phyloP scores from a whole-genome alignment of 2,329 filamentous ascomycete genomes.

The Fusarium tjaetaba region DNA sequence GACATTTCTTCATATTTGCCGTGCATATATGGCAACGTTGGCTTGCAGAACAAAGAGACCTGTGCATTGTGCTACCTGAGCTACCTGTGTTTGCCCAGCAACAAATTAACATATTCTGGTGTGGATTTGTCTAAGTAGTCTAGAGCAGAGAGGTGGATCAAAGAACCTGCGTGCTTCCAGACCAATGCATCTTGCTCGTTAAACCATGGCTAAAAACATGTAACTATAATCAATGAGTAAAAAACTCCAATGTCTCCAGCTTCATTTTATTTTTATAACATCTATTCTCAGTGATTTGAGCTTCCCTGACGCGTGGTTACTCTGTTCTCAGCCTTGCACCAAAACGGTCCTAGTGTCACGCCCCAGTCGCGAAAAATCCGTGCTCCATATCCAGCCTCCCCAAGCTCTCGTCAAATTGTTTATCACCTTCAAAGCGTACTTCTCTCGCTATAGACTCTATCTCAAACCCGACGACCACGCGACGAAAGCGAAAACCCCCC shows the following conservation, averaged over 20 bases:
- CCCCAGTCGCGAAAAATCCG: constrained; percentile 52
- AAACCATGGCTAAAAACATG: fast-evolving
- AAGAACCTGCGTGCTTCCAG: neutral
- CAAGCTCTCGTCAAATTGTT: constrained; percentile 48
- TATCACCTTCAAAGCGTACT: constrained; percentile 39
- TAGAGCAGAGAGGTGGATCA: neutral
- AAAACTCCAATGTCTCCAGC: neutral
- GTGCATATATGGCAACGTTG: neutral
- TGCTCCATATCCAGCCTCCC: constrained; percentile 49
- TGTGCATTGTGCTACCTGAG: neutral
- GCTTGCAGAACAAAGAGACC: neutral
- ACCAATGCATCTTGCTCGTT: too few species aligned
- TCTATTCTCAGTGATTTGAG: neutral
- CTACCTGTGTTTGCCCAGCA: neutral
- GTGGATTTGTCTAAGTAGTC: neutral
- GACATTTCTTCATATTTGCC: too few species aligned
- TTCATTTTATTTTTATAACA: neutral
- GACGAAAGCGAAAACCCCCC: constrained; percentile 22
- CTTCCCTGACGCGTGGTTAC: constrained; percentile 33
- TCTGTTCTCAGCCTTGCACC: constrained; percentile 47
- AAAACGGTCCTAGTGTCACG: constrained; percentile 48
- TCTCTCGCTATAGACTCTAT: constrained; percentile 30
- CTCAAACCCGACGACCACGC: constrained; percentile 36
- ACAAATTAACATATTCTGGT: neutral
- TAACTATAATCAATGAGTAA: fast-evolving